Evolutionary conservation across 2,329 filamentous ascomycete species (phyloP), one percentile per base, ranked within the genome.

Genomic region (Pseudophaeomoniella oleicola): DNA sequence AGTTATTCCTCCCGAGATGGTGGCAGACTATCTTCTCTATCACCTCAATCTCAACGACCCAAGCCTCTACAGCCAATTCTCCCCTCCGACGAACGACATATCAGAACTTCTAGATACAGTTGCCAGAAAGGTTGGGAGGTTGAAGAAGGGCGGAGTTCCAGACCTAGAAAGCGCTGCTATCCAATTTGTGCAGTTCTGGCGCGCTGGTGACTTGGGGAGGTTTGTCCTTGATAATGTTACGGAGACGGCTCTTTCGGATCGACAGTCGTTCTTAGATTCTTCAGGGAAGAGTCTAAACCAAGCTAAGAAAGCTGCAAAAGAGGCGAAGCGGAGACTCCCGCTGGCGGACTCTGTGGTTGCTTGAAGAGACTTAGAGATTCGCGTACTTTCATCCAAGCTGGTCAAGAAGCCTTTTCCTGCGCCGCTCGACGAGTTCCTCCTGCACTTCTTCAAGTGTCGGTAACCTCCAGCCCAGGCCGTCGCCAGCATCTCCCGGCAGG

Each of bases 391-490:
- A 48, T 14, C 37, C 40, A 32, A 92, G 68, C 62, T 90, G 88
- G 49, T 94, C 85, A 46, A 98, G 62, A 42, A 98, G 62, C 56
- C 79, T 84, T 58, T 78, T 72, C 55, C 84, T 76, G 59, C 87
- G 73, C 59, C 88, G 71, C 46, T 94, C 86, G 37, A 98, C 71
- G 47, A 98, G 63, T 59, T 96, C 90, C 52, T 87, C 75, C 59
- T 94, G 85, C n/a, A 96, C 88, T 55, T 96, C 84, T 14, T 93
- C 85, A 39, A 85, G 60, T 4, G 81, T 87, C 5, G 90, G 90
- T 50, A 96, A 58, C 43, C 73, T 74, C 88, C 88, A 94, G 33
- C 67, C 71, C 27, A 77, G 65, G 0, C 88, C 88, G 55, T 94
- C 86, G 1, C 86, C 87, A 3, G 67, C 66, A 59, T 94, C 86